Evolutionary conservation across 495 filamentous ascomycete genomes (phyloP), one percentile per base, ranked within the genome.

Genomic region (Trichoderma parareesei): DNA sequence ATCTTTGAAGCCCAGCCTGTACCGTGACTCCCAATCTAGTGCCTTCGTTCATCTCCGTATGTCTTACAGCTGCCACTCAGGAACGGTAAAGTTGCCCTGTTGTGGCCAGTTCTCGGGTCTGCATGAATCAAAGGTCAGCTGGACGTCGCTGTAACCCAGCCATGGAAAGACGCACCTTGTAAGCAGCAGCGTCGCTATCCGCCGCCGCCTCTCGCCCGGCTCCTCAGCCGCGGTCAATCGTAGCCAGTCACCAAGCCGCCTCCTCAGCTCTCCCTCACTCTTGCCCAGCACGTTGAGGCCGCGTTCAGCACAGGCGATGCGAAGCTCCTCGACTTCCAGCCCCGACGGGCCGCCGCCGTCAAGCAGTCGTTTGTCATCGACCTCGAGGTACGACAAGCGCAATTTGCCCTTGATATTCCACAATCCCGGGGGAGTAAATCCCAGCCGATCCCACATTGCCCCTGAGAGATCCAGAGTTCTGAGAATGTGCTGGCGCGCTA

Each of bases 321-420:
- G 67, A 3, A 81, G 70, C 71, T 82, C 79, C 18, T 79, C 77
- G 5, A 65, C 68, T 11, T 74, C 73, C 11, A 82, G 67, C 27
- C 63, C 70, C 2, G 46, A 35, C 13, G 71, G 73, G 5, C 76
- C 78, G 1, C 79, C 78, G 1, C 69, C 74, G 38, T 67, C 49
- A 18, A 68, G 46, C 8, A 82, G 37, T 68, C 79, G 62, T 43
- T 60, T 63, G 63, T 80, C 72, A 62, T 81, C 74, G 49, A 14
- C 70, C 65, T 84, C 81, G 59, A 84, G 79, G 65, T 82, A 82
- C 48, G 82, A 79, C 70, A 87, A 74, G 63, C 74, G 72, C 20
- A 88, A 42, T 49, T 20, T 63, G 16, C 37, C 71, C 64, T 42
- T 62, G 38, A 1, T 27, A 6, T 6, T 9, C 41, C 48, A 65